phyloP scores from a whole-genome alignment of 2,329 filamentous ascomycete genomes.

The Sphaerulina vaccinii region DNA sequence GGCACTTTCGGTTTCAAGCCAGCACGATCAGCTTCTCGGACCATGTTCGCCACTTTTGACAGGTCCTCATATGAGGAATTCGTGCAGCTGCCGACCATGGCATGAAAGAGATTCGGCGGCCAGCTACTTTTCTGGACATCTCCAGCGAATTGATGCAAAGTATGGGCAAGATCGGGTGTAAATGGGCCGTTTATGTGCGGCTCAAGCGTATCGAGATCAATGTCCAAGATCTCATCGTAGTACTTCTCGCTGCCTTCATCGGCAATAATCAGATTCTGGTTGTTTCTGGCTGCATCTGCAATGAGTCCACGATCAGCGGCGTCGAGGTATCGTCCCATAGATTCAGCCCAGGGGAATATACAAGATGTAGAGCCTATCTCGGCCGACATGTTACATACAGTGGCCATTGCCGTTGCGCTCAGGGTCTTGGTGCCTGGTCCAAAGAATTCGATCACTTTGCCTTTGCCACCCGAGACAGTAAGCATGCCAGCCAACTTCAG shows the following conservation, averaged over 20 bases:
- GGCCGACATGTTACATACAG: conserved; percentile 57
- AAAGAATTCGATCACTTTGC: conserved; percentile 49
- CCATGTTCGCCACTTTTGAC: conserved; percentile 86
- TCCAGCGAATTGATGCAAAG: conserved; percentile 93
- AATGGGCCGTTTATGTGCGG: conserved; percentile 98
- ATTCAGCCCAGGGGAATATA: conserved; percentile 93
- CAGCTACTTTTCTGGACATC: conserved; percentile 90
- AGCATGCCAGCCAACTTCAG: conserved; percentile 94
- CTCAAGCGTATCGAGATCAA: conserved; percentile 88
- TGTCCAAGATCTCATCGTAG: conserved; percentile 91
- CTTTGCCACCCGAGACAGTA: conserved; percentile 95
- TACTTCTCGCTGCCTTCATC: conserved; percentile 75
- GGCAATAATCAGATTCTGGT: conserved; percentile 78
- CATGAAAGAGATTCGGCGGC: conserved; percentile 93
- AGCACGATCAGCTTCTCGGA: conserved; percentile 82
- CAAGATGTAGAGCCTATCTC: conserved; percentile 87
- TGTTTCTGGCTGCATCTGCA: conserved; percentile 80
- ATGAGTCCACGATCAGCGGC: conserved; percentile 88
- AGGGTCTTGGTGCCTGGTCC: conserved; percentile 71
- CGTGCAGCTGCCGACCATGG: conserved; percentile 95
- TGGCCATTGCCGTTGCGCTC: conserved; percentile 81
- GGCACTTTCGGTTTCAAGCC: conserved; percentile 88
- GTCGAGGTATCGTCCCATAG: conserved; percentile 91
- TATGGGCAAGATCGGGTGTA: conserved; percentile 93
- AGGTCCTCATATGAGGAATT: conserved; percentile 88